Base-by-base conservation (phyloP, 2,329 filamentous ascomycete genomes). In the Pseudopithomyces maydicus region DNA sequence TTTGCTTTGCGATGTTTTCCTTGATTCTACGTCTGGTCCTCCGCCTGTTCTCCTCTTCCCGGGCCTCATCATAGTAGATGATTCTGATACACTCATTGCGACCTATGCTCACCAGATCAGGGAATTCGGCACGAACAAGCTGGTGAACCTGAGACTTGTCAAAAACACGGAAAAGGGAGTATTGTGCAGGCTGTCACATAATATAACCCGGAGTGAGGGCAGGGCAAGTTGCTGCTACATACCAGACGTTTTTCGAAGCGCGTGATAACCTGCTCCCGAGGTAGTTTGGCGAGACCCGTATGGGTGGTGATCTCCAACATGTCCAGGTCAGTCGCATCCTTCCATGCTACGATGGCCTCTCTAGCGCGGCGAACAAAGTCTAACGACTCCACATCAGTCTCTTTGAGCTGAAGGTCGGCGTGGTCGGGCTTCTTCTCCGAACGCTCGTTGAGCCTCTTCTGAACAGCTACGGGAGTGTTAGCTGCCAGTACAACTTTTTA, bases 91-190 rank as follows among this genome's bases (percentile, higher is more conserved):
- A 79, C 38, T 78, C 77, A 55, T 71, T 71, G 50, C 75, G 76
- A 38, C 73, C 72, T 19, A 81, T 63, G n/a, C 77, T 76, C 11
- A 79, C 71, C 11, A 81, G 69, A 8, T 78, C 67, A 1, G 81
- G 80, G 46, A 80, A 90, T 61, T 90, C 87, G 14, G 81, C 81
- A 12, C 85, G 80, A n/a, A 90, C 80, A 12, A 89, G 77, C 63
- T 90, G 87, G 66, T 90, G 85, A 0, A 90, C 45, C 45, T 48
- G 12, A 10, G 33, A 8, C 2, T 2, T 10, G n/a, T 19, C 36
- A 8, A 23, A 32, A 36, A n/a, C 17, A 12, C 3, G 20, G 6
- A 17, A 41, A n/a, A n/a, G 1, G 8, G 32, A 17, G 19, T 5
- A 4, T 19, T 23, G 4, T 43, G 2, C 5, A 19, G 41, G 19